phyloP scores from a whole-genome alignment of 176 grass and related monocot genomes.

The Alopecurus myosuroides region DNA sequence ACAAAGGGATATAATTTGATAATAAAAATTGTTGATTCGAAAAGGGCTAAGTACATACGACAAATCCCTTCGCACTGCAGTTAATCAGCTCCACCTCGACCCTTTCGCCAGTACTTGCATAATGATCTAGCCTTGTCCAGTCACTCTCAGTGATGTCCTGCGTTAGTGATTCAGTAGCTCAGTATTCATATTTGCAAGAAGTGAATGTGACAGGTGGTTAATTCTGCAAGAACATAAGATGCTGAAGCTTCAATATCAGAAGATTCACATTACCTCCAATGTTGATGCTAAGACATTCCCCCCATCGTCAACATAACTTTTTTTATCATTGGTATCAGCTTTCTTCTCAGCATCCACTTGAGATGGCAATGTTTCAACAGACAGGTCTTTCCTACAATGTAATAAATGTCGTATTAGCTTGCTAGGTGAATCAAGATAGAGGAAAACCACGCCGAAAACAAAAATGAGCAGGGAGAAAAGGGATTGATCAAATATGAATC shows the following conservation, averaged over 20 bases:
- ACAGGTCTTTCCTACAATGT: constrained; percentile 60
- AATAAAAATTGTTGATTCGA: background rate
- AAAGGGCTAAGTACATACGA: constrained; percentile 51
- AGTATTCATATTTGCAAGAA: background rate
- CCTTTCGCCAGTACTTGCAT: constrained; percentile 67
- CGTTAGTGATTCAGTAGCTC: constrained; percentile 14
- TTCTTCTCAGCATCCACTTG: constrained; percentile 22
- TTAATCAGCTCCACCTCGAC: constrained; percentile 84
- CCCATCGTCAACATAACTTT: constrained; percentile 37
- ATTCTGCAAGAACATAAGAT: background rate
- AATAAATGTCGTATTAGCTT: constrained; percentile 1
- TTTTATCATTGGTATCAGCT: constrained; percentile 22
- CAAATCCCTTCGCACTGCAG: constrained; percentile 83
- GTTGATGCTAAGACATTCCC: constrained; percentile 50
- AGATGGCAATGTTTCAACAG: constrained; percentile 34
- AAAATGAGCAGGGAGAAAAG: background rate
- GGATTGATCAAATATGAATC: background rate
- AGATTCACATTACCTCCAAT: constrained; percentile 55
- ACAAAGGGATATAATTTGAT: background rate
- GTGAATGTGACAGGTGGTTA: background rate
- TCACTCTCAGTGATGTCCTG: constrained; percentile 57
- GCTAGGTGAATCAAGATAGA: background rate
- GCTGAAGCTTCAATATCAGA: constrained; percentile 19
- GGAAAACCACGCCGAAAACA: background rate
- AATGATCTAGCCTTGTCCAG: constrained; percentile 60